phyloP scores from a whole-genome alignment of 495 filamentous ascomycete genomes.

The Penicillium coffeae region DNA sequence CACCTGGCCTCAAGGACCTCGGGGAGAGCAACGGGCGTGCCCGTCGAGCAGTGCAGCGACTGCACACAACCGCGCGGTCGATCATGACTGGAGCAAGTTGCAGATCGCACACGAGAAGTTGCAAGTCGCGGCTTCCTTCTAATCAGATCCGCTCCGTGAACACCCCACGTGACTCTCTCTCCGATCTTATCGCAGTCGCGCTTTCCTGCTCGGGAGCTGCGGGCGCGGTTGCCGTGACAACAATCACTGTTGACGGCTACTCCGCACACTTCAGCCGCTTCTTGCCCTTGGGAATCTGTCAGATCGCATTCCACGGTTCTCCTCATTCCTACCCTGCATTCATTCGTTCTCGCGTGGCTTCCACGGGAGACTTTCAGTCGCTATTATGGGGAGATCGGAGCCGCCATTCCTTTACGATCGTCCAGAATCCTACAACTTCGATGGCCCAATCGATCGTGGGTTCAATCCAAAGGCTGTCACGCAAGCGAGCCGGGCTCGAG shows the following conservation, averaged over 20 bases:
- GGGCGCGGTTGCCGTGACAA: constrained; percentile 38
- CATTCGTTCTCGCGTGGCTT: constrained; percentile 35
- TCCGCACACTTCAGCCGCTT: constrained; percentile 2
- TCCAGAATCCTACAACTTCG: constrained; percentile 45
- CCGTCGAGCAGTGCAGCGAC: constrained; percentile 28
- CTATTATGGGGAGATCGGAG: constrained; percentile 53
- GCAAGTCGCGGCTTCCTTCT: neutral
- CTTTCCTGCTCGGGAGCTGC: constrained; percentile 5
- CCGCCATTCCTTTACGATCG: constrained; percentile 77
- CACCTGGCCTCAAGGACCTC: constrained; percentile 4
- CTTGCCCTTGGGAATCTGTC: constrained; percentile 11
- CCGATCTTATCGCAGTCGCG: constrained; percentile 10
- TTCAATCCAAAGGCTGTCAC: constrained; percentile 86
- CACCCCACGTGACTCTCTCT: constrained; percentile 23
- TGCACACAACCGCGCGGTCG: constrained; percentile 29
- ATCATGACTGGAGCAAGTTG: constrained; percentile 23
- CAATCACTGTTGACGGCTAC: constrained; percentile 29
- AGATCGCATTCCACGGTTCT: constrained; percentile 24
- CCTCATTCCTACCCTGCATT: constrained; percentile 25
- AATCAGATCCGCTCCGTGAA: constrained; percentile 5
- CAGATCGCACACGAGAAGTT: too few species aligned
- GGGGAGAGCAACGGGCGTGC: constrained; percentile 8
- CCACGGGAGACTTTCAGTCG: constrained; percentile 25
- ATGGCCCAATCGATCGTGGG: constrained; percentile 47
- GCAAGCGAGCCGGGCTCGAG: constrained; percentile 61